A percentile compares a stretch with the other conserved stretches of the same genome.
Conservation (phyloP, 208 protist genomes). For the Wallacemonas sp. region DNA sequence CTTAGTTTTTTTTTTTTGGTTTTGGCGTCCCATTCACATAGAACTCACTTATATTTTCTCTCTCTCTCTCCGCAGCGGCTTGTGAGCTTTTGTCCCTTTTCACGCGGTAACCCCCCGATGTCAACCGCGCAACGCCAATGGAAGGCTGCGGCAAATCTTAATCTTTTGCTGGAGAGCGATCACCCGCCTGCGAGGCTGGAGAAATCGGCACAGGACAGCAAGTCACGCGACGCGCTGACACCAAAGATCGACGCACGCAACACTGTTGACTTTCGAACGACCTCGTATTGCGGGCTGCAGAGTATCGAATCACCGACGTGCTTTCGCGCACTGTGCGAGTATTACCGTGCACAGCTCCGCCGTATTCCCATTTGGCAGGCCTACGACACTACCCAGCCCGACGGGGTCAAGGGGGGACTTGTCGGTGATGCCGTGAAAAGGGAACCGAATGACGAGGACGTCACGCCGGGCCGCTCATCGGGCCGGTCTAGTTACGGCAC, state of each 20-base stretch:
- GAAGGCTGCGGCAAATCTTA: constrained; percentile 62
- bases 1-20: no score
- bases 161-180: constrained; percentile 51
- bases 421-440: constrained; percentile 4
- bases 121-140: constrained; percentile 28
- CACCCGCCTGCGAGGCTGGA: constrained; percentile 55
- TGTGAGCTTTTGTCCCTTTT: no score
- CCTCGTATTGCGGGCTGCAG: constrained; percentile 76
- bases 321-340: constrained; percentile 32
- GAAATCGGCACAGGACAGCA: constrained; percentile 24
- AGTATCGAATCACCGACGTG: constrained; percentile 17
- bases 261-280: constrained; percentile 61
- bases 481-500: no score
- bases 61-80: no score
- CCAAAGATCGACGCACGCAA: constrained; percentile 56
- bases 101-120: not conserved
- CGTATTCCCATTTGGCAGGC: constrained; percentile 50
- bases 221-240: constrained; percentile 4
- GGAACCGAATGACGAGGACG: not conserved
- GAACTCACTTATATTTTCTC: no score
- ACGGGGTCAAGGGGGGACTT: constrained; percentile 1
- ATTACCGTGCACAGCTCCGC: constrained; percentile 72
- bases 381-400: not conserved
- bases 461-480: no score
- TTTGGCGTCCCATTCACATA: no score